Evolutionary conservation across 1,139 yeast genomes (phyloP), one percentile per base, ranked within the genome.

Genomic region (Geotrichum macrosporum): DNA sequence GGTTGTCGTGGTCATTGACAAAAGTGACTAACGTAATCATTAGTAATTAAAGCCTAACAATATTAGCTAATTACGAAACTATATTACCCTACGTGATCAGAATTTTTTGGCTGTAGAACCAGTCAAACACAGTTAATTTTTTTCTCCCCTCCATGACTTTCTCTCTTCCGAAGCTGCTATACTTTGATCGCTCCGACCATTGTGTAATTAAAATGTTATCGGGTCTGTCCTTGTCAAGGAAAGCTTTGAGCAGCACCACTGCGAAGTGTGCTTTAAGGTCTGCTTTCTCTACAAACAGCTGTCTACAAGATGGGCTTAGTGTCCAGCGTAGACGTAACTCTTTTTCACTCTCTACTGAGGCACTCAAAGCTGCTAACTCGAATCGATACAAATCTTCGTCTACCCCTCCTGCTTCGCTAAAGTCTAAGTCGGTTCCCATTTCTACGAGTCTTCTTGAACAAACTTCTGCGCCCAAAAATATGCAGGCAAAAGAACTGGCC

Each of bases 401-500:
- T 3, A 43, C 40, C 9, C 51, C 51, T 22, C 48, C 50, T 9
- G 36, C 52, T n/a, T 39, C 52, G 19, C 13, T 35, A 21, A 39
- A 39, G 27, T 9, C 45, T 19, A 34, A 36, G 18, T 33, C 39
- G 12, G 26, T 34, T 16, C 39, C 44, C 10, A 37, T 41, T 20
- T 41, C 44, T 9, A 33, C 44, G 27, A 41, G 44, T 18, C 39
- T 41, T 19, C 34, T 41, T 27, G 44, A 41, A 37, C 44, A 41
- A 31, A 41, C 44, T 5, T 35, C 44, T 16, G 44, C 44, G 9
- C 44, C 44, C n/a, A 41, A 41, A 19, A 41, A 41, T 26, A 35
- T 41, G 27, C 44, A 41, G 29, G 44, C 44, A 26, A 46, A 45
- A 36, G 55, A 29, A 20, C 52, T 62, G 29, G 64, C 64, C 20